Percentiles rank a stretch among this genome's conserved stretches.
These are phyloP conservation scores for Silene uniflora DNA, from an alignment of 148 eudicot genomes.

Conservation along the genomic window DNA sequence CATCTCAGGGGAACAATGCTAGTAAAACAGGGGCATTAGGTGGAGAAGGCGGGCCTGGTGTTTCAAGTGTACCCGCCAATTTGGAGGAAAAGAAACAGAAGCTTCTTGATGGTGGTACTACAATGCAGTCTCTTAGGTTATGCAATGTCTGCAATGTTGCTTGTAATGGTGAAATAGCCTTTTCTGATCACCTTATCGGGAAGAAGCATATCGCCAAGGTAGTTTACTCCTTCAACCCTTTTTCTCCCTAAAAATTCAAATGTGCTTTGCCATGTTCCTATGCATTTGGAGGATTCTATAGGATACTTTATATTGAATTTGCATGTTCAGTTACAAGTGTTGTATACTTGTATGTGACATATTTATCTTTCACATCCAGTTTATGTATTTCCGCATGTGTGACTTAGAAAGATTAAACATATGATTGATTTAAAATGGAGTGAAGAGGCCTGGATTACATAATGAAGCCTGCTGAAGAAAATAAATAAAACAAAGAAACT, in stretches of 20 bases:
- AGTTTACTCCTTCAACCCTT: slow-evolving; percentile 1
- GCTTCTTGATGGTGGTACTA: slow-evolving; percentile 33
- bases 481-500: not conserved
- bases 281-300: not conserved
- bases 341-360: not conserved
- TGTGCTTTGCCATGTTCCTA: not conserved
- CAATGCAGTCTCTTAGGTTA: slow-evolving; percentile 21
- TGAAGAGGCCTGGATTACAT: not conserved
- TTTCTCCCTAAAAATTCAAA: not conserved
- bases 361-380: not conserved
- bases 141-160: slow-evolving; percentile 37
- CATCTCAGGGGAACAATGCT: slow-evolving; percentile 18
- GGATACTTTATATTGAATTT: not conserved
- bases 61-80: slow-evolving; percentile 12
- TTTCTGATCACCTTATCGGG: slow-evolving; percentile 37
- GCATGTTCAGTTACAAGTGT: not conserved
- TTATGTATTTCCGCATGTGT: not conserved
- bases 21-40: slow-evolving; percentile 12
- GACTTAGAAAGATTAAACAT: not conserved
- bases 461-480: not conserved
- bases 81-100: slow-evolving; percentile 35
- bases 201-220: slow-evolving; percentile 47
- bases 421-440: not conserved
- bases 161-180: slow-evolving; percentile 41
- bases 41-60: slow-evolving; percentile 7